Conservation (phyloP, 169 alveolate genomes). For the Eimeria falciformis region DNA sequence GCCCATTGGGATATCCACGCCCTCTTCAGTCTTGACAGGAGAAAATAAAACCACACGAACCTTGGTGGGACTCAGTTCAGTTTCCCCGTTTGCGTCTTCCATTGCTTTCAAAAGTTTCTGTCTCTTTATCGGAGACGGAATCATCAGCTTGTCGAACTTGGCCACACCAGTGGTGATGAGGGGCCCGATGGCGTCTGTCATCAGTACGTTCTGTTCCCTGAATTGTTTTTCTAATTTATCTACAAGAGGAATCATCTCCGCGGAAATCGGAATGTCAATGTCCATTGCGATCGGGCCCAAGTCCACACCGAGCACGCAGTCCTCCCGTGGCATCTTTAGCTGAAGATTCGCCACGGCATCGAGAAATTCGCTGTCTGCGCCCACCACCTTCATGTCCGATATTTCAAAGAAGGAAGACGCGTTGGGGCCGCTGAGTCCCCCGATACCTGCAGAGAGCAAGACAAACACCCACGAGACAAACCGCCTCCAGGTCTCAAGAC, state of each 20-base stretch:
- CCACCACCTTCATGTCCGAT: slow-evolving; percentile 9
- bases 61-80: not conserved
- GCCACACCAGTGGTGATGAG: slow-evolving; percentile 25
- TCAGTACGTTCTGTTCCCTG: not conserved
- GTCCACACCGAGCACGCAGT: not conserved
- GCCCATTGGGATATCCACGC: slow-evolving; percentile 29
- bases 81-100: not conserved
- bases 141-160: not conserved
- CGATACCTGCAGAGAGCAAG: not conserved
- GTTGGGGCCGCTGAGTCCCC: not conserved
- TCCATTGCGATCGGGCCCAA: slow-evolving; percentile 48
- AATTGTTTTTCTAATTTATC: not conserved
- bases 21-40: slow-evolving; percentile 32
- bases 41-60: slow-evolving; percentile 33
- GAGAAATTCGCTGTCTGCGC: slow-evolving; percentile 14
- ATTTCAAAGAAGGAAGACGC: not conserved
- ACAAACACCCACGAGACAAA: not conserved
- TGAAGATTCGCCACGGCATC: slow-evolving; percentile 22
- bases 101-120: not conserved
- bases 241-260: not conserved
- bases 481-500: not conserved
- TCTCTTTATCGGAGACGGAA: slow-evolving; percentile 19
- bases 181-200: slow-evolving; percentile 5
- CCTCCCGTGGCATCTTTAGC: slow-evolving; percentile 21
- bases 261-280: slow-evolving; percentile 10